Evolutionary conservation across 495 filamentous ascomycete genomes (phyloP).

Genomic region (Jackrogersella minutella): DNA sequence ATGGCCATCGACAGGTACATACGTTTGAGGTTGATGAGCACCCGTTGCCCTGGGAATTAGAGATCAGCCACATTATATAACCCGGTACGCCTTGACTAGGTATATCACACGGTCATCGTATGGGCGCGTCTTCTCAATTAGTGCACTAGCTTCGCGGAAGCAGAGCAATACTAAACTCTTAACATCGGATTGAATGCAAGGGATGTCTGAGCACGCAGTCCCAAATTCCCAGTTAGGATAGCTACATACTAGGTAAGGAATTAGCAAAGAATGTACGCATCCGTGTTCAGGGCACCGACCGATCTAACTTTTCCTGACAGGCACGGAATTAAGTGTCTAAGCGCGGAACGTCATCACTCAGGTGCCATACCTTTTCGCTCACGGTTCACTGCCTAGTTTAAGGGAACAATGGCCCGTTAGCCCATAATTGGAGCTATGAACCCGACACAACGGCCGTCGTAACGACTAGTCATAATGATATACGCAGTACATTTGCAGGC

Average conservation of each 20-base stretch:
- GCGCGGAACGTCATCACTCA: background rate
- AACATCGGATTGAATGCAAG: conserved; percentile 6
- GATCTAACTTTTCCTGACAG: background rate
- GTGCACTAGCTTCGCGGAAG: background rate
- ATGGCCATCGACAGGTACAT: background rate
- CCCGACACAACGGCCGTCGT: background rate
- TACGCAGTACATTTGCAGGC: background rate
- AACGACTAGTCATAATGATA: conserved; percentile 5
- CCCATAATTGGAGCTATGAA: background rate
- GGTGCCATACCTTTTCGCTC: background rate
- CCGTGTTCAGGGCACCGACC: background rate
- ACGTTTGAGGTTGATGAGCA: background rate
- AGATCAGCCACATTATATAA: conserved; percentile 28
- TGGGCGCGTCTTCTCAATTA: background rate
- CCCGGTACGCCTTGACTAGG: background rate
- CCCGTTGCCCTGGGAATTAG: conserved; percentile 24
- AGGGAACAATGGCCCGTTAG: background rate
- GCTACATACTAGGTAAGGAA: background rate
- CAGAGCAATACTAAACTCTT: background rate
- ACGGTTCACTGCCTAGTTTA: background rate
- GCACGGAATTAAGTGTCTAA: background rate
- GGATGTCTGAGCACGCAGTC: conserved; percentile 16
- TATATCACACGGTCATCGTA: background rate
- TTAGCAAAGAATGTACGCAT: conserved; percentile 16
- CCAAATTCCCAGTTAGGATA: background rate